Evolutionary conservation across 1,284 basidiomycete species (phyloP).

Genomic region (Jaminaea rosea): DNA sequence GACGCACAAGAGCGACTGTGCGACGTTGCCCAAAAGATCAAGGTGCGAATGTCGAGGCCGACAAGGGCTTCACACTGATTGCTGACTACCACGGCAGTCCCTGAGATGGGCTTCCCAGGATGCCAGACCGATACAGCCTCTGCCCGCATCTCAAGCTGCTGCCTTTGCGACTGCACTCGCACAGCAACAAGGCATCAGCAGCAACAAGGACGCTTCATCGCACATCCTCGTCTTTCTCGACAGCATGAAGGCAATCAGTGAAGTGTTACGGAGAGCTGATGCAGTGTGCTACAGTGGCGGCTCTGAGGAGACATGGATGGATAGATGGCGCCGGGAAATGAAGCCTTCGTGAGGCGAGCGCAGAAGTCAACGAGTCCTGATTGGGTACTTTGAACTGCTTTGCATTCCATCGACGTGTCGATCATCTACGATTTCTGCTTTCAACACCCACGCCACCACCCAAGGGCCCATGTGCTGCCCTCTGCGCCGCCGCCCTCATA

Average conservation of each 20-base stretch:
- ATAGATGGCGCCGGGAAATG: neutral
- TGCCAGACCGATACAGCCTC: neutral
- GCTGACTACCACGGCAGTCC: too few species aligned
- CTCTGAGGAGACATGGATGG: neutral
- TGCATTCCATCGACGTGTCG: too few species aligned
- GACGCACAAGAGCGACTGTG: neutral
- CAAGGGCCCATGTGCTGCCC: constrained; percentile 16
- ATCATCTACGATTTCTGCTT: constrained; percentile 37
- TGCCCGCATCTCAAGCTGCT: neutral
- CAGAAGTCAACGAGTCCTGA: too few species aligned
- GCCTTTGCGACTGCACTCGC: neutral
- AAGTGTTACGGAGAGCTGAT: neutral
- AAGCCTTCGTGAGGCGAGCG: neutral
- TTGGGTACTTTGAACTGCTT: too few species aligned
- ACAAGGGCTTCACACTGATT: constrained; percentile 66
- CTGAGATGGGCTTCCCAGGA: neutral
- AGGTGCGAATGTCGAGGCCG: too few species aligned
- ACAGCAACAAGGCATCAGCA: neutral
- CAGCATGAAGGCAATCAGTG: neutral
- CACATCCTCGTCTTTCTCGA: neutral
- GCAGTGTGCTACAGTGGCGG: neutral
- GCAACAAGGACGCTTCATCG: neutral
- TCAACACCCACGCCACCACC: constrained; percentile 38
- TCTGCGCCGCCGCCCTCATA: constrained; percentile 53
- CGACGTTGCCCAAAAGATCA: constrained; percentile 54